Evolutionary conservation across 371 early-diverging fungal genomes (phyloP).

Genomic region (Mucor saturninus): DNA sequence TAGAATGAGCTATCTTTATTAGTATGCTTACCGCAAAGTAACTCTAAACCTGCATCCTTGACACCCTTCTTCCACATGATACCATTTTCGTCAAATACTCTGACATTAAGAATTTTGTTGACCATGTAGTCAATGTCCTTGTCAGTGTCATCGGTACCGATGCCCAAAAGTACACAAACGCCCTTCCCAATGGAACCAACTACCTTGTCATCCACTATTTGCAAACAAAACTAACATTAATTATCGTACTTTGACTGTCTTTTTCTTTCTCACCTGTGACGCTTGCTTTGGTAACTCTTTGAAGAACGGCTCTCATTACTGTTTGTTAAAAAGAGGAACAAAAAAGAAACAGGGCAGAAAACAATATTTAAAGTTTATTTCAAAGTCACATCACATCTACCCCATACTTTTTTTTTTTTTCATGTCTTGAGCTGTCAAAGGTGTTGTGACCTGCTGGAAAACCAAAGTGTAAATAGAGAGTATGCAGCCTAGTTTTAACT

Average conservation of each 20-base stretch:
- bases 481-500: no score
- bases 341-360: conserved; percentile 1
- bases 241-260: no score
- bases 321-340: neutral
- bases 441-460: no score
- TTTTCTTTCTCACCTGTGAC: conserved; percentile 30
- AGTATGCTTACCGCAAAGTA: conserved; percentile 67
- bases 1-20: neutral
- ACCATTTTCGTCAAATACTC: conserved; percentile 74
- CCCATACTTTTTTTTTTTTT: neutral
- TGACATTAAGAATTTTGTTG: conserved; percentile 73
- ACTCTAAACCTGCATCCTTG: conserved; percentile 69
- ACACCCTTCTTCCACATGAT: conserved; percentile 79
- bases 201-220: conserved; percentile 63
- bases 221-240: no score
- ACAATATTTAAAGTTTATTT: no score
- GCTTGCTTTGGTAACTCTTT: conserved; percentile 44
- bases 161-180: conserved; percentile 78
- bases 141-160: conserved; percentile 71
- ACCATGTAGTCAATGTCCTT: conserved; percentile 79
- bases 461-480: no score
- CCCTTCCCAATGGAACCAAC: conserved; percentile 78
- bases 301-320: conserved; percentile 43
- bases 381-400: no score
- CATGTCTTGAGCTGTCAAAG: no score